A percentile compares a stretch with the other conserved stretches of the same genome.
phyloP scores from a whole-genome alignment of 2,329 filamentous ascomycete species.

The Thelonectria blattea region DNA sequence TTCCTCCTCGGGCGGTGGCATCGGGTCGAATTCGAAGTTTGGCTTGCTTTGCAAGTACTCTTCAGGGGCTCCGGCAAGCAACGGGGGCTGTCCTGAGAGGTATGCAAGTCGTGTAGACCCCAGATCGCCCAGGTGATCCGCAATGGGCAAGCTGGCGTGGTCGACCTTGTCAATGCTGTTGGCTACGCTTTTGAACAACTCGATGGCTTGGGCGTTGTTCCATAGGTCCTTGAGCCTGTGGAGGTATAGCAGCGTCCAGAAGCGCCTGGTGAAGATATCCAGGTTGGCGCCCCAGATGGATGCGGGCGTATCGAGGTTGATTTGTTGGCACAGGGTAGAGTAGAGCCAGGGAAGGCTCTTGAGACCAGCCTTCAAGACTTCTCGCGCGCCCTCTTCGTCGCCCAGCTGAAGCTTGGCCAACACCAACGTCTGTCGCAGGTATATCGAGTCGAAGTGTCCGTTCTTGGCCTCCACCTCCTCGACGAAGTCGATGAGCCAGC shows the following conservation, averaged over 20 bases:
- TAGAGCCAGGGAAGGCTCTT: constrained; percentile 84
- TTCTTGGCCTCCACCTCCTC: constrained; percentile 48
- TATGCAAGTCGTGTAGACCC: constrained; percentile 77
- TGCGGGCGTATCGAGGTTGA: constrained; percentile 79
- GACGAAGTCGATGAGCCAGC: constrained; percentile 76
- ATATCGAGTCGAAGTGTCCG: constrained; percentile 57
- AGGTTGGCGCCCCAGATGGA: constrained; percentile 82
- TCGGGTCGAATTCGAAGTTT: constrained; percentile 80
- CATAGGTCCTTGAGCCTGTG: constrained; percentile 81
- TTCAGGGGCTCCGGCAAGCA: constrained; percentile 74
- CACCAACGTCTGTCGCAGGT: constrained; percentile 77
- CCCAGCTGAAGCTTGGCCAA: constrained; percentile 77
- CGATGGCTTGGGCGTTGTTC: constrained; percentile 76
- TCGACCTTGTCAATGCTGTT: constrained; percentile 58
- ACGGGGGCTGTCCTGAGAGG: constrained; percentile 73
- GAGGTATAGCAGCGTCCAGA: constrained; percentile 79
- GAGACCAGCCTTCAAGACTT: constrained; percentile 71
- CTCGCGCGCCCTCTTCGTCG: constrained; percentile 68
- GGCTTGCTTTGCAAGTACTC: constrained; percentile 67
- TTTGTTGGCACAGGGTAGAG: constrained; percentile 76
- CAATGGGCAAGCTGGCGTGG: constrained; percentile 44
- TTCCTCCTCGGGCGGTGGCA: constrained; percentile 69
- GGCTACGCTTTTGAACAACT: constrained; percentile 73
- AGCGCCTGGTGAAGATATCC: constrained; percentile 63
- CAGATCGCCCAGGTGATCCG: constrained; percentile 48